Evolutionary conservation across 2,329 filamentous ascomycete genomes (phyloP).

Genomic region (Cadophora gregata): DNA sequence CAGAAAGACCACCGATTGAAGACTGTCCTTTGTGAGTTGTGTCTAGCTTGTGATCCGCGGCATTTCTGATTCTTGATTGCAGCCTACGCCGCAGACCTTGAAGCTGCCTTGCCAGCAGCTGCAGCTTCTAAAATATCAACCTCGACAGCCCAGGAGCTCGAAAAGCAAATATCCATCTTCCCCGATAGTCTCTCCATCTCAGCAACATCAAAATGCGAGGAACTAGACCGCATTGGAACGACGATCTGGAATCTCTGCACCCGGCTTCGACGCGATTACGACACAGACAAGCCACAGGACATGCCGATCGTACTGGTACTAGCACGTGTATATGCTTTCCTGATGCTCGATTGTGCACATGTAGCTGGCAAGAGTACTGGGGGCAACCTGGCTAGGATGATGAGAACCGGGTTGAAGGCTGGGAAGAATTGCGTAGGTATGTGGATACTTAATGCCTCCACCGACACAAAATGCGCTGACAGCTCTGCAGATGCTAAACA

Average conservation of each 20-base stretch:
- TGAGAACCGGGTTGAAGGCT: slow-evolving; percentile 72
- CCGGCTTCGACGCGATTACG: slow-evolving; percentile 51
- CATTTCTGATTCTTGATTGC: slow-evolving; percentile 15
- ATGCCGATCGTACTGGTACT: slow-evolving; percentile 39
- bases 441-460: slow-evolving; percentile 26
- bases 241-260: slow-evolving; percentile 72
- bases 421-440: slow-evolving; percentile 67
- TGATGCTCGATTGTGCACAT: slow-evolving; percentile 67
- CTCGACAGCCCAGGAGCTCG: slow-evolving; percentile 49
- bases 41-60: slow-evolving; percentile 27
- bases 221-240: slow-evolving; percentile 62
- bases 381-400: slow-evolving; percentile 58
- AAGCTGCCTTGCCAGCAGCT: slow-evolving; percentile 35
- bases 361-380: slow-evolving; percentile 41
- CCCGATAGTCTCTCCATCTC: slow-evolving; percentile 43
- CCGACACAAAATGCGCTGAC: slow-evolving; percentile 16
- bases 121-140: slow-evolving; percentile 28
- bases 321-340: slow-evolving; percentile 64
- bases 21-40: slow-evolving; percentile 42
- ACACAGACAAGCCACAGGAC: slow-evolving; percentile 35
- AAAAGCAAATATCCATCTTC: slow-evolving; percentile 47
- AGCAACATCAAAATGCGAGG: slow-evolving; percentile 47
- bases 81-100: slow-evolving; percentile 40
- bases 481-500: slow-evolving; percentile 47
- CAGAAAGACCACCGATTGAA: slow-evolving; percentile 45